phyloP scores from a whole-genome alignment of 495 filamentous ascomycete species.

The Margaritispora aquatica region DNA sequence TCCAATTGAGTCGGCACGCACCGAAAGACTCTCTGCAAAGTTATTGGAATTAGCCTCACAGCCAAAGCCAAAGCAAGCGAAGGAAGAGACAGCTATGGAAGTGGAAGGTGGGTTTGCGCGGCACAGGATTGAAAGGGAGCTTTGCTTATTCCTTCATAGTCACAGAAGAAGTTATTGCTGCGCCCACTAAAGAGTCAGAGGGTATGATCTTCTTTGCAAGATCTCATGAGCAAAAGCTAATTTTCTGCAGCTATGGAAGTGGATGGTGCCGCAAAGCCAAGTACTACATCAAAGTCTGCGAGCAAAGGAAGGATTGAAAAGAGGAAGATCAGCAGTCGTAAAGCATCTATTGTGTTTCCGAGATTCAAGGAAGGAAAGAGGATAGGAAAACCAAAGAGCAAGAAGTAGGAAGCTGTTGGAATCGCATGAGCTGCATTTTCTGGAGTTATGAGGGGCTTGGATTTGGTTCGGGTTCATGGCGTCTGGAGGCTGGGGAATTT shows the following conservation, averaged over 20 bases:
- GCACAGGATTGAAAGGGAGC: background rate
- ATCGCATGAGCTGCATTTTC: background rate
- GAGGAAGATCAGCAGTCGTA: constrained; percentile 30
- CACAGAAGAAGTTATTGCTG: background rate
- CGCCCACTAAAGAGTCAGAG: constrained; percentile 13
- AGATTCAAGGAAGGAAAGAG: constrained; percentile 39
- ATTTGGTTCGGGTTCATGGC: background rate
- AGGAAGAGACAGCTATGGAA: constrained; percentile 22
- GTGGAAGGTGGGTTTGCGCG: constrained; percentile 28
- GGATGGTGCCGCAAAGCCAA: constrained; percentile 31
- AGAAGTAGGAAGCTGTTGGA: constrained; percentile 9
- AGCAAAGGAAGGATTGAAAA: constrained; percentile 31
- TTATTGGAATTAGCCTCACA: constrained; percentile 67
- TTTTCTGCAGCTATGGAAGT: constrained; percentile 37
- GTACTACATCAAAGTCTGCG: constrained; percentile 14
- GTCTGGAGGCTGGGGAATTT: background rate
- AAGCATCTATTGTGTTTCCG: constrained; percentile 38
- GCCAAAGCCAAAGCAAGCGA: constrained; percentile 43
- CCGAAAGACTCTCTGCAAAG: constrained; percentile 72
- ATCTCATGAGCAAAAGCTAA: constrained; percentile 2
- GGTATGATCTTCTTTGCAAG: background rate
- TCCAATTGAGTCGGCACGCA: constrained; percentile 67
- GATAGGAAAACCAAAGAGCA: constrained; percentile 24
- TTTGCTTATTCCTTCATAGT: background rate
- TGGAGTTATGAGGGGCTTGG: constrained; percentile 13